A percentile compares a stretch with the other conserved stretches of the same genome.
These are phyloP conservation scores for Claviceps cyperi DNA, from an alignment of 2,329 filamentous ascomycete genomes.

Conservation along the genomic window DNA sequence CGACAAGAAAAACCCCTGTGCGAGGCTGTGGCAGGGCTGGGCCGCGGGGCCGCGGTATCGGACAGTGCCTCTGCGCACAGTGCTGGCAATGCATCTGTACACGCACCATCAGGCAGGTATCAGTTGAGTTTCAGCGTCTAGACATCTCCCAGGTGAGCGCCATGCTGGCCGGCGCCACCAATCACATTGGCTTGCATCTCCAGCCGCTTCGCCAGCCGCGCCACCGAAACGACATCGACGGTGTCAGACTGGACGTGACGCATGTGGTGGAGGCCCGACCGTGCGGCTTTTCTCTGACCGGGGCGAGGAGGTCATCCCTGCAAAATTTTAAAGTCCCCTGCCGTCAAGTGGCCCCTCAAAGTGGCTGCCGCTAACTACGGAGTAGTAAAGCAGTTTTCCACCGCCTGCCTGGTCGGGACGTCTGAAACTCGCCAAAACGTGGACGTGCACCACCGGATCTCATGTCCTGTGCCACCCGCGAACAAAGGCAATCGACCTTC, in stretches of 20 bases:
- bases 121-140: not conserved
- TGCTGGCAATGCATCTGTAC: not conserved
- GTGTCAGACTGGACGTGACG: not conserved
- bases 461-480: not conserved
- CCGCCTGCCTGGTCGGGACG: not conserved
- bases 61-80: not conserved
- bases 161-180: not conserved
- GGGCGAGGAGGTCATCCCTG: not conserved
- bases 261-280: not conserved
- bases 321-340: not conserved
- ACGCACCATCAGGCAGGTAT: no score
- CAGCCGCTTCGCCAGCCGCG: not conserved
- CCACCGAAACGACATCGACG: not conserved
- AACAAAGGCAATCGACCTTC: no score
- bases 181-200: not conserved
- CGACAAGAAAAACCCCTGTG: not conserved
- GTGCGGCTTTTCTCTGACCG: not conserved
- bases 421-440: conserved; percentile 3
- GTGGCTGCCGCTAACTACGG: conserved; percentile 2
- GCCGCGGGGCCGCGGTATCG: no score
- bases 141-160: not conserved
- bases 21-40: no score
- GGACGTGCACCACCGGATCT: conserved; percentile 1
- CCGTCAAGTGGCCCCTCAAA: not conserved
- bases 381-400: not conserved